Conservation (phyloP, 306 rosid genomes). For the Castanospermum australe region DNA sequence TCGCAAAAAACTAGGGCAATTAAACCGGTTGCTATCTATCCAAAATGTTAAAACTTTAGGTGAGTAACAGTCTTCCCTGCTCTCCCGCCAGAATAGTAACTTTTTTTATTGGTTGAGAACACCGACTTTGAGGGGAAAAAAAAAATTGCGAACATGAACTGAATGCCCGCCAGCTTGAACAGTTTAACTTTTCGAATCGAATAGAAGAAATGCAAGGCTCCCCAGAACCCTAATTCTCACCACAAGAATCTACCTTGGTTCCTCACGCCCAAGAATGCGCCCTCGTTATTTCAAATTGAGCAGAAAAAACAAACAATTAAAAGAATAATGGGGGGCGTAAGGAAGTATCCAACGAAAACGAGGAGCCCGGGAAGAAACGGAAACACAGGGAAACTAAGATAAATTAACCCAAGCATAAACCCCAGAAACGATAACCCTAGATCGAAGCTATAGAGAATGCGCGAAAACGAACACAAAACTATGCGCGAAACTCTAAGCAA, state of each 20-base stretch:
- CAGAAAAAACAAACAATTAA: conserved; percentile 5
- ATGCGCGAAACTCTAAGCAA: conserved; percentile 42
- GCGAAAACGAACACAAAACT: conserved; percentile 22
- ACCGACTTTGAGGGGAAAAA: background rate
- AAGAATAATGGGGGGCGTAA: background rate
- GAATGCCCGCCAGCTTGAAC: background rate
- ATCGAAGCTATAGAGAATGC: conserved; percentile 45
- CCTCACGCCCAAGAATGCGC: conserved; percentile 16
- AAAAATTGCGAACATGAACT: background rate
- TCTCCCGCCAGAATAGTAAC: conserved; percentile 3
- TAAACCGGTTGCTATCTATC: conserved; percentile 1
- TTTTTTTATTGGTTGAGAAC: background rate
- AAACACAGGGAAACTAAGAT: background rate
- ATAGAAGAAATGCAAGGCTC: conserved; percentile 18
- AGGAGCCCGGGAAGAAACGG: background rate
- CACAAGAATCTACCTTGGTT: background rate
- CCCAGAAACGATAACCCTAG: conserved; percentile 51
- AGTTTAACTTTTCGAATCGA: conserved; percentile 4
- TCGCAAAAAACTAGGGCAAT: background rate
- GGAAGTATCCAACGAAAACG: background rate
- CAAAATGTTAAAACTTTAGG: conserved; percentile 16
- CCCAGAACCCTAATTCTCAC: background rate
- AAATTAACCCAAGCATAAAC: conserved; percentile 41
- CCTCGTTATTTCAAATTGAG: conserved; percentile 8
- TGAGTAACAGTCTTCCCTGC: background rate